Evolutionary conservation across 805 yeast species (phyloP).

Genomic region (Suhomyces emberorum): DNA sequence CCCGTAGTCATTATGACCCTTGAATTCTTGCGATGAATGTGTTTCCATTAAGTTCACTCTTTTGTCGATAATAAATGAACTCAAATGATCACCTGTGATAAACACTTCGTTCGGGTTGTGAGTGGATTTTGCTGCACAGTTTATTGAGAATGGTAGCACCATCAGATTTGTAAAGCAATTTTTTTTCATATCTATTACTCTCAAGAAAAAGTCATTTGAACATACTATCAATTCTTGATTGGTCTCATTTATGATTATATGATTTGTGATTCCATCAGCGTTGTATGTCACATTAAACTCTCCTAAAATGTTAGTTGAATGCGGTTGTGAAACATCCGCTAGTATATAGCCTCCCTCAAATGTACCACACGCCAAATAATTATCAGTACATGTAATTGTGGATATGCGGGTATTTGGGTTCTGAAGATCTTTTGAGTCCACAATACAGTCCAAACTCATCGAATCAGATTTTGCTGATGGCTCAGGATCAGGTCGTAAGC

Average conservation of each 20-base stretch:
- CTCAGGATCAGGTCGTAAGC: slow-evolving; percentile 30
- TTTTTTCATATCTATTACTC: slow-evolving; percentile 37
- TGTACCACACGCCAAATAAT: slow-evolving; percentile 49
- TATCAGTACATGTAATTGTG: slow-evolving; percentile 43
- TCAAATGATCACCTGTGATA: slow-evolving; percentile 50
- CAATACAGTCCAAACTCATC: slow-evolving; percentile 36
- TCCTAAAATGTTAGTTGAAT: slow-evolving; percentile 14
- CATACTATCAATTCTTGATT: slow-evolving; percentile 40
- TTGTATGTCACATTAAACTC: slow-evolving; percentile 41
- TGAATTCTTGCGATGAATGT: slow-evolving; percentile 12
- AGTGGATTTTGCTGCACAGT: slow-evolving; percentile 46
- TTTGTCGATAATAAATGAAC: slow-evolving; percentile 44
- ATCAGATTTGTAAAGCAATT: slow-evolving; percentile 5
- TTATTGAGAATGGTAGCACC: slow-evolving; percentile 46
- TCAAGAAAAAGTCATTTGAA: slow-evolving; percentile 47
- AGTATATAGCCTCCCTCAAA: slow-evolving; percentile 49
- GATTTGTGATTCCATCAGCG: slow-evolving; percentile 52
- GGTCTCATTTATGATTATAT: slow-evolving; percentile 33
- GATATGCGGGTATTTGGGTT: slow-evolving; percentile 43
- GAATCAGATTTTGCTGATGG: slow-evolving; percentile 10
- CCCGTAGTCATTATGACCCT: slow-evolving; percentile 54
- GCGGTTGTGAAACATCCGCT: slow-evolving; percentile 29
- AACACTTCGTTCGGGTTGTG: slow-evolving; percentile 35
- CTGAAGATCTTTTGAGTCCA: slow-evolving; percentile 32
- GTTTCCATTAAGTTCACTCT: slow-evolving; percentile 14